A percentile compares a stretch with the other conserved stretches of the same genome.
These are phyloP conservation scores for Calocera viscosa DNA, from an alignment of 768 basidiomycete species.

Conservation along the genomic window DNA sequence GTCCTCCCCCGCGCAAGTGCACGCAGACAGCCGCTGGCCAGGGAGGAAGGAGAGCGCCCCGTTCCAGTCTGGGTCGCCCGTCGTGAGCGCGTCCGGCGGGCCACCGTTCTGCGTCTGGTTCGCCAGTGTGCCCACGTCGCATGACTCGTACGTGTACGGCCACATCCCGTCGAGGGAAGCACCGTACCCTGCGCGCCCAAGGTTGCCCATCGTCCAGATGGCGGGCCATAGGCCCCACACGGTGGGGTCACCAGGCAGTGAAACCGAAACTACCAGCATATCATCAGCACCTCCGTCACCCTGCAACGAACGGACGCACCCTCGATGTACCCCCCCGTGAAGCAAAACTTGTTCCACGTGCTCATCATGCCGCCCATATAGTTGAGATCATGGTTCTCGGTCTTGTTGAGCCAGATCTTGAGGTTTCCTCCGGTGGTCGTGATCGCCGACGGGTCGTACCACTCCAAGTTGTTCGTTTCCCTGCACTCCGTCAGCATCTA, in stretches of 20 bases:
- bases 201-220: conserved; percentile 54
- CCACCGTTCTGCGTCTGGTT: conserved; percentile 65
- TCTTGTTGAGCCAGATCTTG: conserved; percentile 57
- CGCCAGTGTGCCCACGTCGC: conserved; percentile 80
- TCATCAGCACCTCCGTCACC: background rate
- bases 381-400: conserved; percentile 53
- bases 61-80: conserved; percentile 45
- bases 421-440: conserved; percentile 63
- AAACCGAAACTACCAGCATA: conserved; percentile 12
- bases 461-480: conserved; percentile 57
- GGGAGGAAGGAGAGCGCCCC: conserved; percentile 66
- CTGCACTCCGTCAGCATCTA: background rate
- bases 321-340: conserved; percentile 75
- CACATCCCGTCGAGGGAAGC: conserved; percentile 70
- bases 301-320: conserved; percentile 13
- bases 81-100: conserved; percentile 47
- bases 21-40: conserved; percentile 75
- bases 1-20: conserved; percentile 73
- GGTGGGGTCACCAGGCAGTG: conserved; percentile 10
- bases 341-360: conserved; percentile 85
- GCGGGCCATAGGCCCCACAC: conserved; percentile 58
- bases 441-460: conserved; percentile 74
- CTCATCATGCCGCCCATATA: conserved; percentile 47
- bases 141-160: conserved; percentile 60
- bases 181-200: conserved; percentile 83